Conservation (phyloP, 768 basidiomycete genomes). For the Kwoniella shandongensis region DNA sequence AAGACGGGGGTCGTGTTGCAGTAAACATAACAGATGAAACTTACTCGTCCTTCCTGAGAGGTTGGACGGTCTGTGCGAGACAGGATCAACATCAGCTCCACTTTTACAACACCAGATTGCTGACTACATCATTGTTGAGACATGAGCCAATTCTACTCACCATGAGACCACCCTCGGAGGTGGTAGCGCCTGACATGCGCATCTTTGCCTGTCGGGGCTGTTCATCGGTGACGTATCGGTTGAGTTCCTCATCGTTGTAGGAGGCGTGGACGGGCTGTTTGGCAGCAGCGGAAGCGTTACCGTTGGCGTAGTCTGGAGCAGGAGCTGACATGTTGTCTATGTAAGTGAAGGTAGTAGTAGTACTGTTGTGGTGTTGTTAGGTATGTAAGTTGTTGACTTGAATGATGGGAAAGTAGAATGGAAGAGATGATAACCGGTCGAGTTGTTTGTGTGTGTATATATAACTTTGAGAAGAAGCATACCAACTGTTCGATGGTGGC, state of each 20-base stretch:
- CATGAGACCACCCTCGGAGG: slow-evolving; percentile 7
- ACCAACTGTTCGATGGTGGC: too few species aligned
- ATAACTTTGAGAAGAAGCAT: too few species aligned
- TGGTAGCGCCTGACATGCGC: slow-evolving; percentile 8
- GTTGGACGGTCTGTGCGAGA: slow-evolving; percentile 36
- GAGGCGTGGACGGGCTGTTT: too few species aligned
- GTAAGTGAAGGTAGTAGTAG: too few species aligned
- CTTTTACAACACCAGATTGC: background rate
- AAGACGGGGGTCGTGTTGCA: background rate
- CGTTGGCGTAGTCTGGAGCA: slow-evolving; percentile 30
- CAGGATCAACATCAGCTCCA: slow-evolving; percentile 2
- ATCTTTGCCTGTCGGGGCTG: slow-evolving; percentile 32
- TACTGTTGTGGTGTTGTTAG: background rate
- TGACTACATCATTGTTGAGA: background rate
- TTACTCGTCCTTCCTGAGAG: slow-evolving; percentile 45
- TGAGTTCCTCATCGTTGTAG: slow-evolving; percentile 35
- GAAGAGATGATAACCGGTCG: too few species aligned
- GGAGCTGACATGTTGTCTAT: slow-evolving; percentile 47
- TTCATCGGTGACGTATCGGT: slow-evolving; percentile 48
- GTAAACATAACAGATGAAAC: slow-evolving; percentile 3
- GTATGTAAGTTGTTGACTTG: background rate
- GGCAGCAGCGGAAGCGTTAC: background rate
- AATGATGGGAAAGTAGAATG: slow-evolving; percentile 1
- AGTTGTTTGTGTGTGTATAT: too few species aligned
- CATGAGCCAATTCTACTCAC: slow-evolving; percentile 11